A percentile compares a stretch with the other conserved stretches of the same genome.
These are phyloP conservation scores for Suillus spraguei DNA, from an alignment of 768 basidiomycete genomes.

Conservation along the genomic window DNA sequence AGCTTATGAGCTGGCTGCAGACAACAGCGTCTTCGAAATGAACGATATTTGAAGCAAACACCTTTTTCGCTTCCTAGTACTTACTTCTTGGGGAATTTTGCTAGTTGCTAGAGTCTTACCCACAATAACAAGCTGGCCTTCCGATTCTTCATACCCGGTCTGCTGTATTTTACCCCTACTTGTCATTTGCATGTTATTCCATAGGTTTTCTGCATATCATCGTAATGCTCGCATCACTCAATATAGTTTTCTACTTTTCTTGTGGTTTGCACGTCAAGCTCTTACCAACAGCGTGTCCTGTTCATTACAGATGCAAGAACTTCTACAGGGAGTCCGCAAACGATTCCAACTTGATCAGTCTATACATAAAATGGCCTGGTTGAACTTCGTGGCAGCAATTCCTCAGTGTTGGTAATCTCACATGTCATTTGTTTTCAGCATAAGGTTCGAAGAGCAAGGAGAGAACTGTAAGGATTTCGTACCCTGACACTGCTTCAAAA, in stretches of 20 bases:
- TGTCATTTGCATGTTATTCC: constrained; percentile 40
- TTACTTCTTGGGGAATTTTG: constrained; percentile 21
- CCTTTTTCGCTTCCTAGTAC: constrained; percentile 14
- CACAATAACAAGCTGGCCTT: constrained; percentile 40
- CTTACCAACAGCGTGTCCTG: neutral
- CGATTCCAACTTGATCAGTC: neutral
- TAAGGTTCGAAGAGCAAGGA: too few relatives aligned
- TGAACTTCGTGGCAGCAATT: too few relatives aligned
- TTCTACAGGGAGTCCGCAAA: neutral
- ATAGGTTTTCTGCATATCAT: constrained; percentile 36
- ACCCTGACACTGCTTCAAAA: too few relatives aligned
- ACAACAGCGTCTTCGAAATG: constrained; percentile 36
- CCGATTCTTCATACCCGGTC: constrained; percentile 38
- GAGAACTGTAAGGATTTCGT: too few relatives aligned
- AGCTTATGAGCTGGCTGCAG: constrained; percentile 41
- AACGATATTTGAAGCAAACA: constrained; percentile 11
- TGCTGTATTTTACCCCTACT: constrained; percentile 43
- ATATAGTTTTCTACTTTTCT: constrained; percentile 19
- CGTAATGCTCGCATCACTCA: constrained; percentile 41
- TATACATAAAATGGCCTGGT: too few relatives aligned
- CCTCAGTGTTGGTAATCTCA: too few relatives aligned
- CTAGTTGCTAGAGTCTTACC: constrained; percentile 30
- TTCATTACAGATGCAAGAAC: neutral
- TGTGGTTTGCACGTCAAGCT: neutral
- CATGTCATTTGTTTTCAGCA: too few relatives aligned